These are phyloP conservation scores for bread wheat (Triticum aestivum) DNA, from an alignment of 176 grass and related monocot genomes.

Conservation along the genomic window IWGSC_CS_RefSeq_v2.1 NC_057797.1:640659850-640660349, in stretches of 20 bases:
- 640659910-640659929: too few relatives aligned
- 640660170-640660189: background rate
- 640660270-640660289: background rate
- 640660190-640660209: constrained; percentile 69
- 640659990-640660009: constrained; percentile 90
- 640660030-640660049: constrained; percentile 80
- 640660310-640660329: background rate
- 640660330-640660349: background rate
- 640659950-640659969: too few relatives aligned
- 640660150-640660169: background rate
- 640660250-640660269: constrained; percentile 49
- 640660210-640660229: constrained; percentile 52
- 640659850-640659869: too few relatives aligned
- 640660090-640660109: background rate
- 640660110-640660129: background rate
- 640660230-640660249: constrained; percentile 59
- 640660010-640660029: constrained; percentile 80
- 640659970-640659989: constrained; percentile 41
- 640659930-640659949: background rate
- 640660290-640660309: background rate
- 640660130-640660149: background rate
- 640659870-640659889: background rate
- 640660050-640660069: constrained; percentile 54
- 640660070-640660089: constrained; percentile 55
- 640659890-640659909: background rate